A percentile compares a stretch with the other conserved stretches of the same genome.
Conservation (phyloP, 768 basidiomycete genomes). For the Flagelloscypha sp. region DNA sequence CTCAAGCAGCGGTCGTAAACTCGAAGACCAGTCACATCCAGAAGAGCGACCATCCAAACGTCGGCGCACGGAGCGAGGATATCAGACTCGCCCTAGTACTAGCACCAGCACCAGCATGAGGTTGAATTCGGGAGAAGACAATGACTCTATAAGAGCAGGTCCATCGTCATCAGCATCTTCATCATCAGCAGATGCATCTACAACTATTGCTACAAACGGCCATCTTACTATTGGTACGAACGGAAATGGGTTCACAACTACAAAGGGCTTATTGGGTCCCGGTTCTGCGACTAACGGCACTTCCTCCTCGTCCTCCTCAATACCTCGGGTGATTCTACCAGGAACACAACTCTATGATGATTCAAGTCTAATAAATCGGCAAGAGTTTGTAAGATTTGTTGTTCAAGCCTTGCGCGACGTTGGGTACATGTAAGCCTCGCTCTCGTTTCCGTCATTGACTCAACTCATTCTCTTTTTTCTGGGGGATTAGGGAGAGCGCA, state of each 20-base stretch:
- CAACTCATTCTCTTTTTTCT: slow-evolving; percentile 13
- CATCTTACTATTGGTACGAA: slow-evolving; percentile 28
- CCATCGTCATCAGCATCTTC: slow-evolving; percentile 39
- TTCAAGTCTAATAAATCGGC: slow-evolving; percentile 62
- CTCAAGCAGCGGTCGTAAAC: too few species aligned
- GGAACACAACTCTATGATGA: slow-evolving; percentile 74
- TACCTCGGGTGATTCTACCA: slow-evolving; percentile 58
- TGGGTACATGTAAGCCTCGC: slow-evolving; percentile 54
- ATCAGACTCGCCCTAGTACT: too few species aligned
- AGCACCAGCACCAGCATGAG: too few species aligned
- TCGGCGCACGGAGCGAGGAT: too few species aligned
- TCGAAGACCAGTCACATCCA: too few species aligned
- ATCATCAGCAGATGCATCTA: slow-evolving; percentile 23
- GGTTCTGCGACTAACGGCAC: slow-evolving; percentile 22
- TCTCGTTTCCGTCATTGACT: slow-evolving; percentile 5
- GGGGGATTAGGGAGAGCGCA: slow-evolving; percentile 91
- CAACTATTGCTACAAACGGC: slow-evolving; percentile 22
- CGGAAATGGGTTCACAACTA: slow-evolving; percentile 29
- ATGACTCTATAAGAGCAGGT: slow-evolving; percentile 36
- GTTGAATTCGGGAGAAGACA: too few species aligned
- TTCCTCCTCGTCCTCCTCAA: slow-evolving; percentile 28
- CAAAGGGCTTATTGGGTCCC: slow-evolving; percentile 19
- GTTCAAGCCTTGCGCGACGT: slow-evolving; percentile 87
- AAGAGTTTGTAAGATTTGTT: slow-evolving; percentile 85
- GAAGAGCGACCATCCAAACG: too few species aligned